Evolutionary conservation across 345 rosid species (phyloP).

Genomic region (Citrus trifoliata): DNA sequence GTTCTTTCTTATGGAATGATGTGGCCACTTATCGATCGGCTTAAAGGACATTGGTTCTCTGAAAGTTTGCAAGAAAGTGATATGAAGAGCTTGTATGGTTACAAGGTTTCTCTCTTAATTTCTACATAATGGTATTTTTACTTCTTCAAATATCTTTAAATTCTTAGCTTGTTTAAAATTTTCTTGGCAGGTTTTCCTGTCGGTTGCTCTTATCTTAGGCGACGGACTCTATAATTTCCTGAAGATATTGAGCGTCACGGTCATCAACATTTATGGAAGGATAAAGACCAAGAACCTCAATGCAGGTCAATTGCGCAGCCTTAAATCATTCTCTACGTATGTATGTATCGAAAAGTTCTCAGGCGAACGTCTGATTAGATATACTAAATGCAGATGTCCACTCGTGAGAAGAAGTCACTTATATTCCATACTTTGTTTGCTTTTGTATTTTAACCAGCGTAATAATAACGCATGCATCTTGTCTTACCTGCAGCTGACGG

Average conservation of each 20-base stretch:
- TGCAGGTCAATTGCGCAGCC: constrained; percentile 11
- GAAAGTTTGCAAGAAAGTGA: constrained; percentile 54
- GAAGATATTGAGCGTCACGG: constrained; percentile 54
- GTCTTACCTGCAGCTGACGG: background rate
- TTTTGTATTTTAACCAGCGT: background rate
- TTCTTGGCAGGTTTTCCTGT: constrained; percentile 53
- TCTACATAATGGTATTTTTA: too few relatives aligned
- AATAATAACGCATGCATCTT: too few relatives aligned
- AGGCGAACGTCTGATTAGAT: too few relatives aligned
- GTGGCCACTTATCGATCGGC: constrained; percentile 82
- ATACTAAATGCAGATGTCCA: too few relatives aligned
- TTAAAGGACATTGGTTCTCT: constrained; percentile 79
- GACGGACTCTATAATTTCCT: constrained; percentile 90
- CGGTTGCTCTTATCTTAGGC: constrained; percentile 85
- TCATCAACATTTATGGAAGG: constrained; percentile 44
- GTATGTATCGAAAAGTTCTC: too few relatives aligned
- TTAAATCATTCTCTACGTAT: background rate
- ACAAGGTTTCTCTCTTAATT: constrained; percentile 54
- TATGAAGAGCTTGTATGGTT: constrained; percentile 90
- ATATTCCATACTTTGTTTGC: too few relatives aligned
- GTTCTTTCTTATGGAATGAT: constrained; percentile 72
- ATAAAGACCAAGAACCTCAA: constrained; percentile 37
- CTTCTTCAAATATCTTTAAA: background rate
- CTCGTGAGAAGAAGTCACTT: too few relatives aligned
- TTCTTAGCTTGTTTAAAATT: background rate